Evolutionary conservation across 257 asterid genomes (phyloP), one percentile per base, ranked within the genome.

Genomic region (Jasminum sambac): DNA sequence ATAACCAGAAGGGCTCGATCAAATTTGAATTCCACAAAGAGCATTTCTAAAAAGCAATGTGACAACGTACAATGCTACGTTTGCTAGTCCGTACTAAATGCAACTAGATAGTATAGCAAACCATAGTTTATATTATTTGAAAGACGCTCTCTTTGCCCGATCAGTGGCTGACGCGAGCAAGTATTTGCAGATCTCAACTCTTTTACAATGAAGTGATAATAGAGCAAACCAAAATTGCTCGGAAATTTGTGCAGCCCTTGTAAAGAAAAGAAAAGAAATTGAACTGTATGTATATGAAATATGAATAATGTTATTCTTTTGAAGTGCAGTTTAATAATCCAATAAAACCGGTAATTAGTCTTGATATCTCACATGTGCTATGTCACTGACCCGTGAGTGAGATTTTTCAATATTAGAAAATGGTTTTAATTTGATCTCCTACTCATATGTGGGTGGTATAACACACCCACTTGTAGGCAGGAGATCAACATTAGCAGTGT

Each of bases 11-110:
- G 79, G 98, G 98, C 39, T 81, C 97, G 0, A 89, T 96, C 17
- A 93, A 89, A 80, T 90, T 90, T 63, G 98, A 93, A 68, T 93
- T 93, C 86, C 98, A 90, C 83, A 93, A 93, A 76, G 98, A 93
- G 77, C 96, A 90, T 67, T 93, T 93, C 76, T 93, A 83, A 72
- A 78, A 52, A 71, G 64, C 50, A 38, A 66, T 50, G 60, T 1
- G 26, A 8, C 19, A 52, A 1, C 62, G 1, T 55, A 13, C n/a
- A 55, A 55, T 55, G 26, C 8, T 11, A 50, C 19, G 59, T 50
- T 50, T 50, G 60, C 60, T 50, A 50, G 19, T 25, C 60, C 21
- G 21, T 14, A 46, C n/a, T 46, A 46, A 19, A 46, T 8, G n/a
- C 10, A 12, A 17, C 19, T 50, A 1, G 16, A 55, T 3, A 23